Base-by-base conservation (phyloP, 1,284 basidiomycete genomes). In the Paramarasmius palmivorus region DNA sequence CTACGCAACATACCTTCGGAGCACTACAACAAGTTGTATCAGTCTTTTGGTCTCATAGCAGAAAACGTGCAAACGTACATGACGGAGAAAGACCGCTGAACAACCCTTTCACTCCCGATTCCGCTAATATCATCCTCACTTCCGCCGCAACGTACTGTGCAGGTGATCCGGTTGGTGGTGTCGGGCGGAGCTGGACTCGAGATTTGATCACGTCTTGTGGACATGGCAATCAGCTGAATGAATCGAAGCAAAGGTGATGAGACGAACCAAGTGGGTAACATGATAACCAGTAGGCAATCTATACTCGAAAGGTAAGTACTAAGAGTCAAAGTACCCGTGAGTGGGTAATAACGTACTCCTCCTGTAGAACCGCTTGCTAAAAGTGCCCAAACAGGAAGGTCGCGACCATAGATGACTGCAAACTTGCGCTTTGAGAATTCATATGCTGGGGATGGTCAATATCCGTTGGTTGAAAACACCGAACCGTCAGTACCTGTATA, bases 271-370 rank as follows among this genome's bases (percentile, higher is more conserved):
- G 74, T 0, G 93, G 95, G 68, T 97, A 98, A 65, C 88, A 95
- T 2, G 92, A 82, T 2, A 97, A 78, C 96, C 96, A 99, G 68
- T 99, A 98, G 1, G 86, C 86, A 45, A 95, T 84, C 88, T 92
- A 55, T 17, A 32, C 9, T 23, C 14, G 34, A 9, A 8, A 25
- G 22, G 22, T 9, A 32, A 38, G 12, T n/a, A 15, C 8, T 53
- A n/a, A n/a, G n/a, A n/a, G 2, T 15, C 57, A 44, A 20, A 52
- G 39, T n/a, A 48, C 17, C 32, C 5, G 25, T 34, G 29, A 52
- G 1, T 40, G 3, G 55, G 49, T 46, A 49, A 14, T 46, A n/a
- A 78, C 86, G 45, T 67, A 94, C 86, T 0, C 96, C 96, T 40
- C 95, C 96, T 1, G 85, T 87, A 0, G 91, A 89, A 4, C 96